Evolutionary conservation across 169 alveolate genomes (phyloP), one percentile per base, ranked within the genome.

Genomic region (Miamiensis avidus): DNA sequence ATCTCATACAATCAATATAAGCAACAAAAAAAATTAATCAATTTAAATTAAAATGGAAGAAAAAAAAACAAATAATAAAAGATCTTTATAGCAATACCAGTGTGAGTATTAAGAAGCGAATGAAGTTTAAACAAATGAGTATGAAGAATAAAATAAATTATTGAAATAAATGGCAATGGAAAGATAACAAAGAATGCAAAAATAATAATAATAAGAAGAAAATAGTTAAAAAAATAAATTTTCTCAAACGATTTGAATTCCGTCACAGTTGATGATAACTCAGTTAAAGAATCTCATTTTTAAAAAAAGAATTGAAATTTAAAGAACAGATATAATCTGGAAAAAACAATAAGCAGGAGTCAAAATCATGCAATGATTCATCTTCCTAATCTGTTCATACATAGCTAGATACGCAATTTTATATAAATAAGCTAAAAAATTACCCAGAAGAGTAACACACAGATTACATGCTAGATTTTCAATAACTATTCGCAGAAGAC

Each of bases 391-490:
- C 4, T 49, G 20, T 49, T 11, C 69, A 49, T 49, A 49, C 69
- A 11, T 49, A 49, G 20, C 4, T 11, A 49, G 4, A 11, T 4
- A 49, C 69, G 4, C 20, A 79, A 79, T 79, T 79, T 20, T 79
- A 28, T 65, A 49, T 79, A 65, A 79, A 79, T 27, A 65, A 65
- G 25, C 30, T 79, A 30, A 29, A 29, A 0, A 49, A 79, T 29
- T 79, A 79, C 28, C 84, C 84, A 64, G 65, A 49, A 49, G 84
- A 79, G 29, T 69, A 79, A 20, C 31, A 65, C 29, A 49, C 84
- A 49, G 49, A 69, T 0, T 79, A 79, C 29, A 79, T 79, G 84
- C 20, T 79, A 49, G 33, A 31, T 0, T 79, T 79, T 64, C 27
- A 65, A 25, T 75, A 79, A 34, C 29, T 79, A 29, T 79, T 79